Base-by-base conservation (phyloP, 768 basidiomycete species). In the Roridomyces roridus region DNA sequence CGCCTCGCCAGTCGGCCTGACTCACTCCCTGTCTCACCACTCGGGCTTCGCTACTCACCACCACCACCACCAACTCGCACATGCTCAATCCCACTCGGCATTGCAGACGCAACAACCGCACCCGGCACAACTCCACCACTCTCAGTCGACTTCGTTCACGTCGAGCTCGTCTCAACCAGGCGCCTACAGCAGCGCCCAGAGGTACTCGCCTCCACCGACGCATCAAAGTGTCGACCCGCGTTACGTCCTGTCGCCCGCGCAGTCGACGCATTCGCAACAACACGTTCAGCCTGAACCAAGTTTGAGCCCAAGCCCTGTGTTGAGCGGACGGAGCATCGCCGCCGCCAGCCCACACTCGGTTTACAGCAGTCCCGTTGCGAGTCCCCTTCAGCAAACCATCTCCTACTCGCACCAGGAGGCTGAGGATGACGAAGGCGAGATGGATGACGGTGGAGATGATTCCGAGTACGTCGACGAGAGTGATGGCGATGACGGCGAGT, bases 381-480 rank as follows among this genome's bases (percentile, higher is more conserved):
- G 31, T 8, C 31, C 31, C 11, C 31, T 34, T 34, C 31, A 34
- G 31, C 10, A 15, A 17, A 9, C 10, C 35, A 29, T 34, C 17
- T 8, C 26, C 18, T 34, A 43, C 1, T 14, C 51, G 9, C 47
- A 17, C 6, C 42, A 44, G 12, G 63, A 54, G 23, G 37, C 50
- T 6, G 59, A 53, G 34, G 58, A 51, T 23, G 57, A 20, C 26
- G 57, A 55, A 25, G 42, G 15, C 23, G 68, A 63, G 21, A 59
- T 55, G 6, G 69, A 66, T 10, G 60, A 64, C 4, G 67, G 63
- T 46, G 25, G 58, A 55, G 53, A 47, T 57, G 46, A 63, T 60
- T 49, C 29, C 65, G 54, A 31, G 60, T 67, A 54, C 60, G 37
- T 59, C 35, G 62, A 65, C 46, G 60, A 45, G 57, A 35, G 29